Evolutionary conservation across 108 stramenopile species (phyloP).

Genomic region (Aurantiochytrium sp.): DNA sequence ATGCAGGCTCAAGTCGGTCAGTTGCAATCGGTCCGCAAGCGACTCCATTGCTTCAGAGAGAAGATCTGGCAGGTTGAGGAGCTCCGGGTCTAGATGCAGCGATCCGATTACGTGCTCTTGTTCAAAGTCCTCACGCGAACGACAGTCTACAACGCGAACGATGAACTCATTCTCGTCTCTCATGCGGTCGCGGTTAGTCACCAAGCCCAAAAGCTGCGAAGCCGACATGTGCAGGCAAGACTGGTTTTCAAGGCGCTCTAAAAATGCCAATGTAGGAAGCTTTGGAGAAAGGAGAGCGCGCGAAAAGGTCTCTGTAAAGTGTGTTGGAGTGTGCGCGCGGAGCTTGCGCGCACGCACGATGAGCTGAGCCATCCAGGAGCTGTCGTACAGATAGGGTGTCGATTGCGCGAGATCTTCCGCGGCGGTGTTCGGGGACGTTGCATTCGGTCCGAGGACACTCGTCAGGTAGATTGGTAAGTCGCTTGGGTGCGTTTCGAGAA

Average conservation of each 20-base stretch:
- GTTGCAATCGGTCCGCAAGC: neutral
- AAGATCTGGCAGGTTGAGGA: neutral
- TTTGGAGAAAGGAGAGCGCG: neutral
- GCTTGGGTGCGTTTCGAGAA: neutral
- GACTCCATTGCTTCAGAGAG: neutral
- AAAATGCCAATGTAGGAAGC: neutral
- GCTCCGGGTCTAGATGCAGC: neutral
- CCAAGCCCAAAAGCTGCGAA: neutral
- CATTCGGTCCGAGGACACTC: neutral
- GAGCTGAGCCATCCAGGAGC: neutral
- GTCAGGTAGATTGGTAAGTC: neutral
- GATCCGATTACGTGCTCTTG: slow-evolving; percentile 7
- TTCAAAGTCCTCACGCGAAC: neutral
- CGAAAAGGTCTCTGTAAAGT: neutral
- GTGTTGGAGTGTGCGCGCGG: neutral
- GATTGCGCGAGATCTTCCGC: neutral
- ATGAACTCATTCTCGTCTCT: neutral
- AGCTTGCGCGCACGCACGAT: neutral
- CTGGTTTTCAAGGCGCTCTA: neutral
- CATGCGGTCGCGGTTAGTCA: neutral
- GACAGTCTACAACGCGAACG: neutral
- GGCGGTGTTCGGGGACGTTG: neutral
- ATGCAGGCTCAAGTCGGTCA: neutral
- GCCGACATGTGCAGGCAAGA: neutral
- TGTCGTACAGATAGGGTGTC: neutral